phyloP scores from a whole-genome alignment of 805 yeast genomes.

The Metschnikowia similis region DNA sequence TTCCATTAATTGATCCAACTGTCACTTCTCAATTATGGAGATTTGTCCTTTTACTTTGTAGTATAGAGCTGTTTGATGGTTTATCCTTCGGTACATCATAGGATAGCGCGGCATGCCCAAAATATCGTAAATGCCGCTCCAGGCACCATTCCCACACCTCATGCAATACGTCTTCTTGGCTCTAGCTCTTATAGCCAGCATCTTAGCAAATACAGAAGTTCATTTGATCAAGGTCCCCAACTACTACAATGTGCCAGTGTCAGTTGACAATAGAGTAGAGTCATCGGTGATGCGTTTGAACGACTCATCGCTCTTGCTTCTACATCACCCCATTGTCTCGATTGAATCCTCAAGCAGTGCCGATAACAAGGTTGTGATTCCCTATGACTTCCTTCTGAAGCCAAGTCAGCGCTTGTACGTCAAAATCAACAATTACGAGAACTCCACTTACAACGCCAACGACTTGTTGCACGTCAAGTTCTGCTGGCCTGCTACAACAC shows the following conservation, averaged over 20 bases:
- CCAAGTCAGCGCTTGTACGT: conserved; percentile 21
- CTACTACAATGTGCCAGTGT: conserved; percentile 29
- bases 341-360: conserved; percentile 5
- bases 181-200: neutral
- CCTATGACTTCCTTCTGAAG: conserved; percentile 10
- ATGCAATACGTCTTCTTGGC: neutral
- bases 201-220: conserved; percentile 37
- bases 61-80: neutral
- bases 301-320: conserved; percentile 12
- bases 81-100: neutral
- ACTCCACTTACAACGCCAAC: conserved; percentile 20
- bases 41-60: neutral
- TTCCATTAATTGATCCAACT: no score
- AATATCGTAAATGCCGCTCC: neutral
- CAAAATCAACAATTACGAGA: conserved; percentile 31
- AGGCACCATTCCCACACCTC: neutral
- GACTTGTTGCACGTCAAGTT: conserved; percentile 17
- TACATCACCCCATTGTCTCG: conserved; percentile 13
- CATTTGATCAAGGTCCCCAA: conserved; percentile 28
- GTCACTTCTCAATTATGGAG: no score
- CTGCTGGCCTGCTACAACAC: conserved; percentile 20
- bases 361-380: conserved; percentile 7
- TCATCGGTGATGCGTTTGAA: conserved; percentile 7
- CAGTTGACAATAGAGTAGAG: conserved; percentile 6
- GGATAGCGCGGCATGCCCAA: neutral